Conservation (phyloP, 306 rosid genomes). For the Prunus dulcis region DNA sequence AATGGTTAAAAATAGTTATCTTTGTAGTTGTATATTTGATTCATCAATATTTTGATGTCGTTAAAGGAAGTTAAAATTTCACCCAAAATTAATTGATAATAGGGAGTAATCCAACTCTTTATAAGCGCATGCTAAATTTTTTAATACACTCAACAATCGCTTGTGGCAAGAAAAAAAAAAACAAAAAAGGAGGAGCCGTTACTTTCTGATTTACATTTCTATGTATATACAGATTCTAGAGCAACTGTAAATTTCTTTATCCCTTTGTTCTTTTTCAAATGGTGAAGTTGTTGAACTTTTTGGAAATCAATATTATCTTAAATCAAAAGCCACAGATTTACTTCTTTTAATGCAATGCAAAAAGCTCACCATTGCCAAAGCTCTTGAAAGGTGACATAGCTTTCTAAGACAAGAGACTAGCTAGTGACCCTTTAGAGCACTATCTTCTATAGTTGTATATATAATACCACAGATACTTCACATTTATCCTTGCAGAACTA, state of each 20-base stretch:
- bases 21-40: too few relatives aligned
- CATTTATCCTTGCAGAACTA: conserved; percentile 15
- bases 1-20: too few relatives aligned
- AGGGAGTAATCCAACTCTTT: too few relatives aligned
- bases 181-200: too few relatives aligned
- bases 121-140: too few relatives aligned
- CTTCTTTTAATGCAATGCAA: conserved; percentile 78
- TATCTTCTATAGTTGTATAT: conserved; percentile 21
- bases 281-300: conserved; percentile 35
- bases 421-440: conserved; percentile 29
- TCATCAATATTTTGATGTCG: too few relatives aligned
- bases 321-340: conserved; percentile 47
- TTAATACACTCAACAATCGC: too few relatives aligned
- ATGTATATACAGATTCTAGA: too few relatives aligned
- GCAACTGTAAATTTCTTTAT: conserved; percentile 4
- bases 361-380: conserved; percentile 61
- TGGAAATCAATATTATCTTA: conserved; percentile 16
- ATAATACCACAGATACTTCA: conserved; percentile 29
- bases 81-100: too few relatives aligned
- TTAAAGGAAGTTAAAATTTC: too few relatives aligned
- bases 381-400: conserved; percentile 43
- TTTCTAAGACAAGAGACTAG: conserved; percentile 43
- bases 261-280: conserved; percentile 29
- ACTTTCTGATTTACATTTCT: too few relatives aligned
- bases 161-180: too few relatives aligned